Evolutionary conservation across 1,284 basidiomycete genomes (phyloP), one percentile per base, ranked within the genome.

Genomic region (Earliella scabrosa): DNA sequence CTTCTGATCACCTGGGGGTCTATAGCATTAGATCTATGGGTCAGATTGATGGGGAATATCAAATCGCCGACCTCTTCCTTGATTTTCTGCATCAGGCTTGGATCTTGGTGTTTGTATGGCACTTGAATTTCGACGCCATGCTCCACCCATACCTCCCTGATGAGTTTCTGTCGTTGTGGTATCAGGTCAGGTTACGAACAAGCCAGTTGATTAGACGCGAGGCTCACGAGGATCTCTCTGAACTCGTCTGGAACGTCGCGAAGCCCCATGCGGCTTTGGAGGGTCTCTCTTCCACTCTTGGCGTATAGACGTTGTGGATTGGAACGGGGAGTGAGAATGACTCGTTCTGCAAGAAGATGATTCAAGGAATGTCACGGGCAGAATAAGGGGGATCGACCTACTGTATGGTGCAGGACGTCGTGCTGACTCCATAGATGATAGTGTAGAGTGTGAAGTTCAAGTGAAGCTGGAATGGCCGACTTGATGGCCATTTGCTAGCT

Each of bases 131-230:
- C 29, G 16, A 53, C 29, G n/a, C 35, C 44, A n/a, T 47, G 45
- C n/a, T 41, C 38, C 11, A 29, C 16, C 52, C 52, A 53, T 4
- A 53, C 45, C 31, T 21, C 23, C 8, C 52, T 44, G 3, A 53
- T 53, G 24, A 32, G 21, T 9, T 24, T 27, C 52, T 53, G 26
- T 13, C 21, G 24, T n/a, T 11, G 21, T 21, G 45, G 14, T 21
- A 27, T 18, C 41, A 13, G 20, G 21, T 21, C 45, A 11, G 45
- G 21, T 24, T 2, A 21, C 13, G 31, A 13, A 31, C 26, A 16
- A 23, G 18, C 5, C 7, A 20, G 10, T 13, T 23, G 26, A 31
- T 7, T 4, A 29, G 11, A n/a, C 10, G 39, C 5, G 26, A 11
- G 13, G 11, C 40, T 9, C 16, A 45, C 43, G n/a, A 45, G 27